phyloP scores from a whole-genome alignment of 345 rosid species.

The Reutealis trisperma region DNA sequence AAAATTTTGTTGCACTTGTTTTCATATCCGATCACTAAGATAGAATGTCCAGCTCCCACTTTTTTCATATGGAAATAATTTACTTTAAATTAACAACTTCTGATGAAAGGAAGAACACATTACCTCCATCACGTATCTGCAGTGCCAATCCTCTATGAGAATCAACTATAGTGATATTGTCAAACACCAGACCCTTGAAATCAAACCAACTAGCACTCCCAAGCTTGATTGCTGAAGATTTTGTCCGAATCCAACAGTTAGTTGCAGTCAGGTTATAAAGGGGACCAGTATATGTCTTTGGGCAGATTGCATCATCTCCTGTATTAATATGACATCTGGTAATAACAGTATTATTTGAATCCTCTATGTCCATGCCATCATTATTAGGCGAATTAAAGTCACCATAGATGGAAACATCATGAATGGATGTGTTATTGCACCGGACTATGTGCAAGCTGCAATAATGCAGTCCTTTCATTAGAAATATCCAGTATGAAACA shows the following conservation, averaged over 20 bases:
- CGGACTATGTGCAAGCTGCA: constrained; percentile 84
- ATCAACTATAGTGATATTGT: constrained; percentile 78
- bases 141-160: constrained; percentile 87
- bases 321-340: constrained; percentile 75
- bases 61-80: neutral
- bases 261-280: constrained; percentile 73
- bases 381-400: constrained; percentile 89
- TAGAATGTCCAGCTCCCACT: neutral
- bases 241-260: constrained; percentile 85
- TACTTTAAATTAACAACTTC: neutral
- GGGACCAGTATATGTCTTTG: constrained; percentile 72
- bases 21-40: neutral
- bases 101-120: neutral
- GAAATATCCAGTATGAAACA: neutral
- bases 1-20: neutral
- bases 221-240: constrained; percentile 88
- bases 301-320: constrained; percentile 94
- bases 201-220: constrained; percentile 92
- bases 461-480: constrained; percentile 21
- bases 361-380: constrained; percentile 91
- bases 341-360: constrained; percentile 73
- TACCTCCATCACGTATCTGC: constrained; percentile 97
- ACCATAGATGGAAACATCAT: constrained; percentile 73
- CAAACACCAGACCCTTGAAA: constrained; percentile 64
- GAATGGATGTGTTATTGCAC: constrained; percentile 61